Evolutionary conservation across 2,329 filamentous ascomycete genomes (phyloP).

Genomic region (Leptosphaerulina australis): DNA sequence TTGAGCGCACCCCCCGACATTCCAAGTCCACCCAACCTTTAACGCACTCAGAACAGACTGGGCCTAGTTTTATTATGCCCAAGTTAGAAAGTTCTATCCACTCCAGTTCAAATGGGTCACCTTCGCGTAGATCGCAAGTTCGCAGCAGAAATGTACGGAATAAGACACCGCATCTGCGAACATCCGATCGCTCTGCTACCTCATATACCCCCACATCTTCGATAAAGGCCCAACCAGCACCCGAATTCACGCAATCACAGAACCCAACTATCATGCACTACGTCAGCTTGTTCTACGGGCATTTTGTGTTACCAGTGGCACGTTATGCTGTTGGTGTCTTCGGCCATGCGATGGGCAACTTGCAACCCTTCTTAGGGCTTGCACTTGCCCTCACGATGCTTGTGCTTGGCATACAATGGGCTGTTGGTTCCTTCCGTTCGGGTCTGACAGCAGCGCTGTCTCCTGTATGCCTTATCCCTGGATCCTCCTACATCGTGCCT

Average conservation of each 20-base stretch:
- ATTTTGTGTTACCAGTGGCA: conserved; percentile 45
- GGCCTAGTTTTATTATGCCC: conserved; percentile 54
- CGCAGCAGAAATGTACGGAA: conserved; percentile 21
- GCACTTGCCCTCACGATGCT: conserved; percentile 58
- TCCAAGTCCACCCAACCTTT: conserved; percentile 20
- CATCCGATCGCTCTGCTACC: conserved; percentile 9
- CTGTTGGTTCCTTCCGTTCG: conserved; percentile 64
- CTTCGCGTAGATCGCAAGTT: conserved; percentile 30
- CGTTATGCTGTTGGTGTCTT: conserved; percentile 63
- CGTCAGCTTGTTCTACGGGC: conserved; percentile 38
- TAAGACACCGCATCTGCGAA: conserved; percentile 9
- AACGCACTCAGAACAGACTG: conserved; percentile 31
- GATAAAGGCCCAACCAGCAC: not conserved
- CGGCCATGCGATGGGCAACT: conserved; percentile 63
- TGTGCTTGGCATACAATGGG: conserved; percentile 64
- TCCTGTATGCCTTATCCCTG: conserved; percentile 73
- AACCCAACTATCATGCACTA: conserved; percentile 31
- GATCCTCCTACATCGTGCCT: conserved; percentile 65
- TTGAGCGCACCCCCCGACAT: conserved; percentile 11
- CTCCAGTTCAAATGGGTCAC: conserved; percentile 29
- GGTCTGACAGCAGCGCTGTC: conserved; percentile 68
- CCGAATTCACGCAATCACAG: conserved; percentile 13
- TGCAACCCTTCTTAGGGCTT: conserved; percentile 67
- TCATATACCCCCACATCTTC: not conserved
- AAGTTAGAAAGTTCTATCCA: conserved; percentile 35